Conservation (phyloP, 495 filamentous ascomycete genomes). For the Usnea hakonensis region DNA sequence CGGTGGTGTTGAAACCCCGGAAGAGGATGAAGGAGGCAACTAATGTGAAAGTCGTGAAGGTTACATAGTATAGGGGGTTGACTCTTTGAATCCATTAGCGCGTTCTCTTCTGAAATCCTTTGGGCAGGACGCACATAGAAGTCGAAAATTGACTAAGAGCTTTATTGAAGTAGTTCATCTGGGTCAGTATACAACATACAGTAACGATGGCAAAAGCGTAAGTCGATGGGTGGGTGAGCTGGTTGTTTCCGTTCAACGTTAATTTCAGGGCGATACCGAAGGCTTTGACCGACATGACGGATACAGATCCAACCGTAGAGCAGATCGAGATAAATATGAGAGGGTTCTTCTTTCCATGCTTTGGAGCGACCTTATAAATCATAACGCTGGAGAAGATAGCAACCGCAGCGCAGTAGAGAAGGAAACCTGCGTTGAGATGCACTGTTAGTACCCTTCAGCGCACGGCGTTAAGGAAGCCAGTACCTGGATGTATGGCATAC, state of each 20-base stretch:
- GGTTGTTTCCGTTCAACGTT: constrained; percentile 84
- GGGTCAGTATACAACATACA: constrained; percentile 85
- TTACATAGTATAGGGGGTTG: constrained; percentile 97
- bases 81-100: constrained; percentile 56
- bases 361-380: constrained; percentile 89
- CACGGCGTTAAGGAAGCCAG: constrained; percentile 20
- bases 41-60: constrained; percentile 94
- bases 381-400: constrained; percentile 78
- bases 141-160: constrained; percentile 94
- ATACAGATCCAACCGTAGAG: constrained; percentile 91
- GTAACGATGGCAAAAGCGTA: constrained; percentile 96
- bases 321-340: constrained; percentile 95
- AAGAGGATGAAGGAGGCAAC: constrained; percentile 97
- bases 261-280: constrained; percentile 95
- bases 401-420: constrained; percentile 72
- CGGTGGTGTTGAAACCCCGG: constrained; percentile 92
- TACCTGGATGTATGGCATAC: constrained; percentile 86
- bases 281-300: constrained; percentile 97
- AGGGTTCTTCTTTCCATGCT: constrained; percentile 88
- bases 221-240: constrained; percentile 86
- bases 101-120: background rate
- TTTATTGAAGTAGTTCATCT: constrained; percentile 99
- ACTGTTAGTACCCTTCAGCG: constrained; percentile 21
- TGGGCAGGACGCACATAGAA: constrained; percentile 63
- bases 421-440: constrained; percentile 56